These are phyloP conservation scores for Physaria fendleri DNA, from an alignment of 345 rosid species.

Conservation along the genomic window DNA sequence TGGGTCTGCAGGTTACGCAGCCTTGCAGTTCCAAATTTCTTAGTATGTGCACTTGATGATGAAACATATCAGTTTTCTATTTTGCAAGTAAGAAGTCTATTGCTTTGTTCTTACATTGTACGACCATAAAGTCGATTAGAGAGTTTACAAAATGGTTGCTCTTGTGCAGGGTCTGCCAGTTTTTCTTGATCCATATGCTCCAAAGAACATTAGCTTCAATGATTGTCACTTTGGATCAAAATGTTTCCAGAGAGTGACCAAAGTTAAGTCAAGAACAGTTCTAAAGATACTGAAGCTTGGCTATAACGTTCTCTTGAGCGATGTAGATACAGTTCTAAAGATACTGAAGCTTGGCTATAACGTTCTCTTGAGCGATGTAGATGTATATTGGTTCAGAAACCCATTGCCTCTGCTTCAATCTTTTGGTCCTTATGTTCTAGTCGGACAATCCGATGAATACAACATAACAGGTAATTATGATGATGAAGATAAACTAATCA, in stretches of 20 bases:
- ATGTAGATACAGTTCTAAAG: conserved; percentile 77
- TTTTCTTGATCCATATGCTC: conserved; percentile 66
- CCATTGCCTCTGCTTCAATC: conserved; percentile 64
- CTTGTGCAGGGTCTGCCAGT: conserved; percentile 71
- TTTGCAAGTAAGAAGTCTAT: conserved; percentile 48
- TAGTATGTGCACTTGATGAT: conserved; percentile 79
- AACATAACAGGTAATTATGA: conserved; percentile 57
- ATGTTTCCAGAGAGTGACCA: conserved; percentile 88
- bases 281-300: conserved; percentile 73
- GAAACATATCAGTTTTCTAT: conserved; percentile 70
- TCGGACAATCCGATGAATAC: conserved; percentile 83
- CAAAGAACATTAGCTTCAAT: conserved; percentile 70
- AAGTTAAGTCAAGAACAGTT: conserved; percentile 87
- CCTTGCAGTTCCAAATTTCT: conserved; percentile 61
- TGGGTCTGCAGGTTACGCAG: conserved; percentile 89
- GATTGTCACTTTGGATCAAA: conserved; percentile 90
- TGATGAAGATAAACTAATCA: not conserved
- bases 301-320: conserved; percentile 83
- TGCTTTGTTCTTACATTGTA: not conserved
- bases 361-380: conserved; percentile 84
- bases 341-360: conserved; percentile 82
- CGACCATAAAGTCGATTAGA: not conserved
- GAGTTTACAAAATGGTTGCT: conserved; percentile 10
- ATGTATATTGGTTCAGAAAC: conserved; percentile 81
- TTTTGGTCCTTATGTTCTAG: conserved; percentile 69